A percentile compares a stretch with the other conserved stretches of the same genome.
Conservation (phyloP, 805 yeast genomes). For the Wickerhamiella azymoides region DNA sequence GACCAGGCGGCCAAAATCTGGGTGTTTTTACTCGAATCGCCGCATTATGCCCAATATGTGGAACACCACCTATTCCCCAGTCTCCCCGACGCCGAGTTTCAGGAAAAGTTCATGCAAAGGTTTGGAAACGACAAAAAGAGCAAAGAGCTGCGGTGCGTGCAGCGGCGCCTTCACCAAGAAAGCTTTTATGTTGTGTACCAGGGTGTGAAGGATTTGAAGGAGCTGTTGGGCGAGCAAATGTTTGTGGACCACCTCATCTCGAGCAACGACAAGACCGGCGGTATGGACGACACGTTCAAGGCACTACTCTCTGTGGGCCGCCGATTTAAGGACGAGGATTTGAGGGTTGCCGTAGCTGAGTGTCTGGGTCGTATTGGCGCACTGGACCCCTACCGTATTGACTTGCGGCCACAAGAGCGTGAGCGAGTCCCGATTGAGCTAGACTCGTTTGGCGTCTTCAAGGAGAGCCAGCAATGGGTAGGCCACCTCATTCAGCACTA, state of each 20-base stretch:
- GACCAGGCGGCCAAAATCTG: background rate
- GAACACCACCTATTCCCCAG: background rate
- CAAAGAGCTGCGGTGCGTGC: background rate
- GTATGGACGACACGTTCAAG: slow-evolving; percentile 15
- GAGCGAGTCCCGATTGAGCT: slow-evolving; percentile 36
- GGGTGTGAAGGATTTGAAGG: slow-evolving; percentile 48
- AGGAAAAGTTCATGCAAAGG: background rate
- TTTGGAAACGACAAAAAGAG: background rate
- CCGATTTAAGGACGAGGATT: slow-evolving; percentile 18
- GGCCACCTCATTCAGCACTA: slow-evolving; percentile 49
- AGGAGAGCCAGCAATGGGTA: slow-evolving; percentile 54
- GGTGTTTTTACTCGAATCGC: background rate
- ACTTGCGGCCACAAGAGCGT: slow-evolving; percentile 22
- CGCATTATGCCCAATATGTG: background rate
- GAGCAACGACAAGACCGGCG: slow-evolving; percentile 7
- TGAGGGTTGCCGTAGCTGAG: slow-evolving; percentile 38
- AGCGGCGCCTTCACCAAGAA: slow-evolving; percentile 29
- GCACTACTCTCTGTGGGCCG: slow-evolving; percentile 20
- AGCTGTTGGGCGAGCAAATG: slow-evolving; percentile 29
- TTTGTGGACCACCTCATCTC: slow-evolving; percentile 9
- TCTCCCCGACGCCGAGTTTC: background rate
- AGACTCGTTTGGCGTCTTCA: slow-evolving; percentile 45
- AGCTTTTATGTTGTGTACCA: slow-evolving; percentile 61
- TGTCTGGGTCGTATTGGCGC: slow-evolving; percentile 70
- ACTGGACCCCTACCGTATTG: slow-evolving; percentile 48